Conservation (phyloP, 2,329 filamentous ascomycete genomes). For the Knufia fluminis region DNA sequence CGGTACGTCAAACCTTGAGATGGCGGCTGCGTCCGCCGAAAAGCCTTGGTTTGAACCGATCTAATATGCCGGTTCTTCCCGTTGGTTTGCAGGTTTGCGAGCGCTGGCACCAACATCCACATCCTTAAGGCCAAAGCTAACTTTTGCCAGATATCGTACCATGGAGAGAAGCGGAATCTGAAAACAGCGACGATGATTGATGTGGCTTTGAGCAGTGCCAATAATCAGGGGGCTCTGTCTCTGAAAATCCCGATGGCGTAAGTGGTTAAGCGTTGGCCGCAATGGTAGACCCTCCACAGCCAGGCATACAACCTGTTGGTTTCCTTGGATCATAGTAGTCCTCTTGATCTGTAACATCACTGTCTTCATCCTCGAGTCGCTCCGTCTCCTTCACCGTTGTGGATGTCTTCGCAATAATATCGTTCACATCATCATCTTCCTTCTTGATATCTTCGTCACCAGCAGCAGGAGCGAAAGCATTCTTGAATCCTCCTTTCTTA, state of each 20-base stretch:
- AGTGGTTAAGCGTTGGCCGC: not conserved
- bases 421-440: constrained; percentile 28
- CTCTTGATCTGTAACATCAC: constrained; percentile 58
- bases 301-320: constrained; percentile 41
- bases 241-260: no score
- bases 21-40: no score
- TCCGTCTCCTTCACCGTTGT: constrained; percentile 25
- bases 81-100: no score
- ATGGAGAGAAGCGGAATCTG: constrained; percentile 20
- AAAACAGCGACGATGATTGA: constrained; percentile 22
- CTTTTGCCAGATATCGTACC: constrained; percentile 16
- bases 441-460: constrained; percentile 29
- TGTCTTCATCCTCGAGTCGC: constrained; percentile 47
- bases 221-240: no score
- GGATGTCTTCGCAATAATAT: constrained; percentile 29
- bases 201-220: not conserved
- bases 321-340: constrained; percentile 45
- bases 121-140: not conserved
- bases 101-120: no score
- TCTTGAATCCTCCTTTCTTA: constrained; percentile 77
- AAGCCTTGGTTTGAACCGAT: not conserved
- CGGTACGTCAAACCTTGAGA: constrained; percentile 10
- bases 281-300: constrained; percentile 24
- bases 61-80: no score
- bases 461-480: constrained; percentile 46